Base-by-base conservation (phyloP, 192 early-diverging fungal genomes). In the Cladochytrium replicatum region DNA sequence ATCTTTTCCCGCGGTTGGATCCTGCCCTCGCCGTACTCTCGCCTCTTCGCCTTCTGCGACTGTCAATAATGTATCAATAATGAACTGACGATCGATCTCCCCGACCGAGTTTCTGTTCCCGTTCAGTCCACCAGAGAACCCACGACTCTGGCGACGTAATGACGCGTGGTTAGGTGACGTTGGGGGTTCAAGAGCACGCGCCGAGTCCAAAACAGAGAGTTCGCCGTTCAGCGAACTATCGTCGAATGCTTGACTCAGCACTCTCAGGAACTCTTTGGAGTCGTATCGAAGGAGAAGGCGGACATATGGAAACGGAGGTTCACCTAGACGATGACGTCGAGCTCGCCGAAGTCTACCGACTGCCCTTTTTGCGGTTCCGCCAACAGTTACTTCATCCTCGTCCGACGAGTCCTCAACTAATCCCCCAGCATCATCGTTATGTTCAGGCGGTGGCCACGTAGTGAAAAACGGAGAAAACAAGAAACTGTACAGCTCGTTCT, bases 281-380 rank as follows among this genome's bases (percentile, higher is more conserved):
- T 77, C 74, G 19, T 47, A 42, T 30, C 46, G 37, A 11, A 73
- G 48, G 17, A 77, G 46, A 7, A 66, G 29, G 2, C 62, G 53
- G 30, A 77, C 7, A 41, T 77, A 77, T 7, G 74, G 74, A 32
- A 54, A 72, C 19, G 67, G 67, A 28, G 52, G 56, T n/a, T 27
- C 29, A 37, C 43, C 11, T 11, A 44, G 32, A 11, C 43, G 13
- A 13, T 44, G 34, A 13, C 17, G 34, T 37, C 34, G 34, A 17
- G 13, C 17, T 37, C 34, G 13, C 17, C 34, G 34, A 13, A 13
- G 34, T 13, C 34, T 17, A 13, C 13, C 13, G 13, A 37, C n/a
- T n/a, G n/a, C n/a, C n/a, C n/a, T n/a, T n/a, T n/a, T n/a, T n/a
- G n/a, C n/a, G n/a, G n/a, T n/a, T n/a, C n/a, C n/a, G n/a, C 66